Evolutionary conservation across 805 yeast genomes (phyloP).

Genomic region (Candida maesae): DNA sequence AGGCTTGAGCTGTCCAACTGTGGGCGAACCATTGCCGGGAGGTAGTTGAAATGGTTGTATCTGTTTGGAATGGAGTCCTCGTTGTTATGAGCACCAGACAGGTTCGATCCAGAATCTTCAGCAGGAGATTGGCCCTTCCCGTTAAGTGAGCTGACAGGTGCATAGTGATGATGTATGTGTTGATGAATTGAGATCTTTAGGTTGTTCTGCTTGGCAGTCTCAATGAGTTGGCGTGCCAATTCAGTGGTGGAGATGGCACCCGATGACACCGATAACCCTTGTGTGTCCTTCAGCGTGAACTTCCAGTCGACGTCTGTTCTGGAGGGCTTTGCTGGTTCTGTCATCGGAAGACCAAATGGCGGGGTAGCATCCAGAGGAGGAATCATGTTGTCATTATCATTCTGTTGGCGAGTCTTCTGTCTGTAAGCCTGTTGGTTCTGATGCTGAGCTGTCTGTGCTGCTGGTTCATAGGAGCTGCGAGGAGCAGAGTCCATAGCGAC

Average conservation of each 20-base stretch:
- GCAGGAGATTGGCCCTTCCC: constrained; percentile 20
- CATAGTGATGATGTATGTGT: constrained; percentile 78
- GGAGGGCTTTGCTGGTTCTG: constrained; percentile 25
- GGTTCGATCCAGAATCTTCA: constrained; percentile 22
- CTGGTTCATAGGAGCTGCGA: not conserved
- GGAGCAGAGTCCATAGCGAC: not conserved
- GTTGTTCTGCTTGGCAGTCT: constrained; percentile 54
- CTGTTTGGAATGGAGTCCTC: constrained; percentile 43
- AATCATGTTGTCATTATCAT: not conserved
- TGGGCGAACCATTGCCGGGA: constrained; percentile 74
- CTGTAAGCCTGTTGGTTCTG: not conserved
- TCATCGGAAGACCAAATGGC: constrained; percentile 7
- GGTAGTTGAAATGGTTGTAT: constrained; percentile 67
- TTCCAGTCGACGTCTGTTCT: constrained; percentile 54
- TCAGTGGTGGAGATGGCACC: constrained; percentile 54
- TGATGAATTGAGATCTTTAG: constrained; percentile 74
- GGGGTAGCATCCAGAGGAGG: constrained; percentile 6
- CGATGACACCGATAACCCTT: constrained; percentile 41
- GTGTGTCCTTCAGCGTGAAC: constrained; percentile 46
- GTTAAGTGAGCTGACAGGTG: constrained; percentile 29
- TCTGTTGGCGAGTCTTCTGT: not conserved
- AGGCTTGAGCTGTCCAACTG: constrained; percentile 54
- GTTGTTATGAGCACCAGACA: constrained; percentile 18
- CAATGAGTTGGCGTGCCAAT: constrained; percentile 52
- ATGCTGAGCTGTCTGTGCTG: not conserved